phyloP scores from a whole-genome alignment of 2,329 filamentous ascomycete genomes.

The Cercospora sp. region DNA sequence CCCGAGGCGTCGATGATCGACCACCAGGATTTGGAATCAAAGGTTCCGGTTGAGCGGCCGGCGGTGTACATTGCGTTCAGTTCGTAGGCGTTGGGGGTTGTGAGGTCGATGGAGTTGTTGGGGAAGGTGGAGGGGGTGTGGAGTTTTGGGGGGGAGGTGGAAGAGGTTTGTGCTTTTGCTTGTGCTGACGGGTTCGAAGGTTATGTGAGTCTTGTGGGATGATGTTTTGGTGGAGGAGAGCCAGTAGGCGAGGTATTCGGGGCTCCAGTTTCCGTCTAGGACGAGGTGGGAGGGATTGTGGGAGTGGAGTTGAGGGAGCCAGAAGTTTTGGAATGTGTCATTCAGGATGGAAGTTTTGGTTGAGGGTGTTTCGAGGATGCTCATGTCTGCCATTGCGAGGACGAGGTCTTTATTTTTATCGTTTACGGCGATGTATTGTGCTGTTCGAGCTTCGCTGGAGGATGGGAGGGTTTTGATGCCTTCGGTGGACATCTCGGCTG shows the following conservation, averaged over 20 bases:
- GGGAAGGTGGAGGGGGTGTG: constrained; percentile 54
- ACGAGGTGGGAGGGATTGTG: constrained; percentile 73
- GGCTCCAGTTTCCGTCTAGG: constrained; percentile 83
- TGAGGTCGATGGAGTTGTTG: constrained; percentile 65
- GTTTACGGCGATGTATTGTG: constrained; percentile 90
- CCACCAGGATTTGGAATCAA: constrained; percentile 77
- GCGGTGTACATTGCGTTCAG: constrained; percentile 74
- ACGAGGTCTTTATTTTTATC: constrained; percentile 78
- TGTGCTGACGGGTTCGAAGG: constrained; percentile 86
- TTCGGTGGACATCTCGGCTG: constrained; percentile 63
- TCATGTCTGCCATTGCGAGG: constrained; percentile 96
- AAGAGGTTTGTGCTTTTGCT: constrained; percentile 76
- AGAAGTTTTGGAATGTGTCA: constrained; percentile 52
- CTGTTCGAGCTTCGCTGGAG: constrained; percentile 64
- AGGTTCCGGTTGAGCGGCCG: constrained; percentile 65
- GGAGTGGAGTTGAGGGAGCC: constrained; percentile 60
- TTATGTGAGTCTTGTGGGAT: constrained; percentile 55
- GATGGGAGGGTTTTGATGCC: constrained; percentile 56
- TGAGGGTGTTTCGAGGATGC: constrained; percentile 61
- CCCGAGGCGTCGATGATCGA: constrained; percentile 74
- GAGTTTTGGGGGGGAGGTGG: constrained; percentile 35
- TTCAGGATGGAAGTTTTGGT: constrained; percentile 38
- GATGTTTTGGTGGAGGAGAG: constrained; percentile 60
- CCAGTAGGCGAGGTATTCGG: constrained; percentile 67
- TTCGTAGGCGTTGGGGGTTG: constrained; percentile 82